phyloP scores from a whole-genome alignment of 2,329 filamentous ascomycete species.

The Boeremia lycopersici region DNA sequence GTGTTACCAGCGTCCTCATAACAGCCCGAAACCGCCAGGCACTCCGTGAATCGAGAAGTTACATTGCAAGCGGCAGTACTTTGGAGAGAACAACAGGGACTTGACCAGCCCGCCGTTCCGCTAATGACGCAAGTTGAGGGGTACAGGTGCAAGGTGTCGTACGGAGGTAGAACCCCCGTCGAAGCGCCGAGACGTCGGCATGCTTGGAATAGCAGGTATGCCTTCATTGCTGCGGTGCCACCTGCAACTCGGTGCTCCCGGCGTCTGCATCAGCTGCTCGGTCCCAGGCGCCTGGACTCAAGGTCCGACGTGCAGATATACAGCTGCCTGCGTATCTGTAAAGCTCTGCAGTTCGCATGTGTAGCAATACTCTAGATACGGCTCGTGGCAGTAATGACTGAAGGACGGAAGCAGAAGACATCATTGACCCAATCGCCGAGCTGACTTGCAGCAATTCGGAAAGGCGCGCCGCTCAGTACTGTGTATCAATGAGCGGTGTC shows the following conservation, averaged over 20 bases:
- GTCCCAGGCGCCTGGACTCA: slow-evolving; percentile 9
- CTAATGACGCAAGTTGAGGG: slow-evolving; percentile 30
- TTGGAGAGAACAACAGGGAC: neutral
- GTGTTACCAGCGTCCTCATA: neutral
- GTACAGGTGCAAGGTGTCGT: slow-evolving; percentile 14
- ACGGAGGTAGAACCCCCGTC: slow-evolving; percentile 9
- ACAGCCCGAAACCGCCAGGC: too few relatives aligned
- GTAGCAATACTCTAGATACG: neutral
- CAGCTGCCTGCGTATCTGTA: neutral
- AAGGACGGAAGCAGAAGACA: neutral
- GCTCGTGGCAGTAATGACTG: neutral
- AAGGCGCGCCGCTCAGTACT: slow-evolving; percentile 13
- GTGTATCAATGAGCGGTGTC: slow-evolving; percentile 32
- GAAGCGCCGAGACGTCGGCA: slow-evolving; percentile 6
- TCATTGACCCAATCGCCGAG: slow-evolving; percentile 8
- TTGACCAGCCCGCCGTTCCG: slow-evolving; percentile 3
- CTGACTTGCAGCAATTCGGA: slow-evolving; percentile 19
- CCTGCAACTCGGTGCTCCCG: neutral
- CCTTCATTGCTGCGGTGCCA: neutral
- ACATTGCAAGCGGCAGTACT: neutral
- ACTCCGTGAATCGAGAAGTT: neutral
- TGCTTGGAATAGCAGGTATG: slow-evolving; percentile 1
- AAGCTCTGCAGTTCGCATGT: neutral
- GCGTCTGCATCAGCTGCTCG: slow-evolving; percentile 3
- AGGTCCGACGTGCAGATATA: slow-evolving; percentile 2